These are phyloP conservation scores for Candida mesenterica DNA, from an alignment of 1,139 yeast genomes.

Conservation along the genomic window DNA sequence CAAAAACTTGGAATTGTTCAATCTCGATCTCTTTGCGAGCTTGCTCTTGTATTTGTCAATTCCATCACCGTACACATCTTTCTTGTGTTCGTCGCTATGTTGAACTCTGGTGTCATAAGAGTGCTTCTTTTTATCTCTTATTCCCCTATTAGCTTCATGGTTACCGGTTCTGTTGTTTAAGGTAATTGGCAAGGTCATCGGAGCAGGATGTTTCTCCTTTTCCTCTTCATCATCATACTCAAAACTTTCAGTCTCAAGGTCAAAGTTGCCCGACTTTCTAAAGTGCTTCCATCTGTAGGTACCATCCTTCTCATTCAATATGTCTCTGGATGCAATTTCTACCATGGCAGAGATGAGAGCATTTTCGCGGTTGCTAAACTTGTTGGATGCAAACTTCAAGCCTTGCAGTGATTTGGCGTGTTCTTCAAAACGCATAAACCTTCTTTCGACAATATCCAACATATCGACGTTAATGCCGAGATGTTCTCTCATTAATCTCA, in stretches of 20 bases:
- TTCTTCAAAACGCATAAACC: conserved; percentile 59
- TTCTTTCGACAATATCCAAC: conserved; percentile 78
- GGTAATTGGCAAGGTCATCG: conserved; percentile 53
- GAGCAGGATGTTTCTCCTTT: conserved; percentile 26
- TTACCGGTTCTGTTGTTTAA: conserved; percentile 85
- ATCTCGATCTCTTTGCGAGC: conserved; percentile 47
- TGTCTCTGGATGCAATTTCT: conserved; percentile 69
- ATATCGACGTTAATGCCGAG: conserved; percentile 90
- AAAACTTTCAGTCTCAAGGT: conserved; percentile 19
- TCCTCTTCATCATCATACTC: conserved; percentile 31
- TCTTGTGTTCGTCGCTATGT: conserved; percentile 57
- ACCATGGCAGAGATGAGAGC: conserved; percentile 61
- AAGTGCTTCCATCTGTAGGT: conserved; percentile 51
- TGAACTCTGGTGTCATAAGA: conserved; percentile 82
- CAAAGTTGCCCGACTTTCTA: conserved; percentile 21
- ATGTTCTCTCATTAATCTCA: conserved; percentile 95
- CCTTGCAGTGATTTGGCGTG: conserved; percentile 51
- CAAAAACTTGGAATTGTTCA: conserved; percentile 53
- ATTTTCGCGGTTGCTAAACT: conserved; percentile 32
- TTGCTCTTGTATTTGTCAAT: conserved; percentile 55
- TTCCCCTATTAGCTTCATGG: conserved; percentile 73
- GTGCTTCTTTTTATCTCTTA: conserved; percentile 76
- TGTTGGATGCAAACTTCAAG: conserved; percentile 40
- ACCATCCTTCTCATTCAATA: conserved; percentile 43
- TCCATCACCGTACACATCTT: conserved; percentile 79